These are phyloP conservation scores for Diutina catenulata DNA, from an alignment of 1,139 yeast species.

Conservation along the genomic window DNA sequence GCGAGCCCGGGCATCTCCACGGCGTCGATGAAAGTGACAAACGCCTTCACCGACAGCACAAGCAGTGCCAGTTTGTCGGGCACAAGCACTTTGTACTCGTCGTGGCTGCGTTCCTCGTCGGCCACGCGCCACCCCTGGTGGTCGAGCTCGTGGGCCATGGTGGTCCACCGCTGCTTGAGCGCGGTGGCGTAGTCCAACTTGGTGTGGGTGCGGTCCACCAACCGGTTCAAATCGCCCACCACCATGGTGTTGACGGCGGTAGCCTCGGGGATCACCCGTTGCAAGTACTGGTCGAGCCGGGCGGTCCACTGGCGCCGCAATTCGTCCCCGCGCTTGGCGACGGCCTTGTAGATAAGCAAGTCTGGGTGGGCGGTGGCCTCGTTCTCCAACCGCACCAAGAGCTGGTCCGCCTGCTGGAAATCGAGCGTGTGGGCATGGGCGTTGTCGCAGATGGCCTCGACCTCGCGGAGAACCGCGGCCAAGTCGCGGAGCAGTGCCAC, in stretches of 20 bases:
- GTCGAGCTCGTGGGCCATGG: not conserved
- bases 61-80: not conserved
- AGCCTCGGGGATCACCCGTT: not conserved
- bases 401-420: not conserved
- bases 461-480: not conserved
- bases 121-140: not conserved
- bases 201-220: not conserved
- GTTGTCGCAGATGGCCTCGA: not conserved
- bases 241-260: not conserved
- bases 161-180: not conserved
- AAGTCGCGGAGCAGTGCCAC: not conserved
- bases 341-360: not conserved
- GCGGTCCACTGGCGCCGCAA: not conserved
- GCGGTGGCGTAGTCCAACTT: not conserved
- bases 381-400: not conserved
- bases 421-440: slow-evolving; percentile 1
- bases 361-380: not conserved
- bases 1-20: not conserved
- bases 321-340: not conserved
- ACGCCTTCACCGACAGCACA: too few species aligned
- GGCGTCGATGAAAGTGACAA: not conserved
- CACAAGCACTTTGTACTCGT: not conserved
- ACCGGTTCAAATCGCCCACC: not conserved
- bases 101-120: not conserved
- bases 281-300: not conserved